Conservation (phyloP, 768 basidiomycete genomes). For the Kwoniella europaea region DNA sequence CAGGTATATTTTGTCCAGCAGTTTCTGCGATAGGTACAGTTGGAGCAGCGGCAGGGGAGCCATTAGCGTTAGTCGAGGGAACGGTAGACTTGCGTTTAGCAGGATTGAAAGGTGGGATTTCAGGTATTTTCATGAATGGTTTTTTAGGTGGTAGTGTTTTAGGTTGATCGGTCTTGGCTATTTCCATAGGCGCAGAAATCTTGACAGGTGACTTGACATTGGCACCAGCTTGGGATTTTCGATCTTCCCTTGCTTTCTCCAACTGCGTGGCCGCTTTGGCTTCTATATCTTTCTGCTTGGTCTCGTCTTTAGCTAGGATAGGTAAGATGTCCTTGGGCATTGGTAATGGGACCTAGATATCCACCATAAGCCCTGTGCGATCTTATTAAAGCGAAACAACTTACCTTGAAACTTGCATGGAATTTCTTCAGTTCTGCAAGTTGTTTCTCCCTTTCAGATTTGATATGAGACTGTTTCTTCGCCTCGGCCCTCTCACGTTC, state of each 20-base stretch:
- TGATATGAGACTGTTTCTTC: constrained; percentile 84
- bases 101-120: constrained; percentile 90
- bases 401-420: constrained; percentile 90
- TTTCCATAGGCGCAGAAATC: constrained; percentile 19
- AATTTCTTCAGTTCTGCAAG: constrained; percentile 93
- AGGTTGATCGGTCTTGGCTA: constrained; percentile 58
- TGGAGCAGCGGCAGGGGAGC: constrained; percentile 9
- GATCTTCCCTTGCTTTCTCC: constrained; percentile 64
- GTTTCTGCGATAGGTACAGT: constrained; percentile 37
- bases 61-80: background rate
- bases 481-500: constrained; percentile 88
- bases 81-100: constrained; percentile 56
- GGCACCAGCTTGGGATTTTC: constrained; percentile 10
- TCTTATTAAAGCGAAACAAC: constrained; percentile 24
- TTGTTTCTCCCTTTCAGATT: constrained; percentile 92
- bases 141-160: constrained; percentile 61
- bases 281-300: constrained; percentile 77
- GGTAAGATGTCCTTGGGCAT: constrained; percentile 93
- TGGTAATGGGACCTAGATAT: constrained; percentile 79
- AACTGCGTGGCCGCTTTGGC: constrained; percentile 60
- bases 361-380: background rate
- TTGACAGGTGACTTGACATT: constrained; percentile 23
- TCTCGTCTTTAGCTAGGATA: constrained; percentile 90
- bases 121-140: constrained; percentile 77
- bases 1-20: constrained; percentile 39